phyloP scores from a whole-genome alignment of 768 basidiomycete genomes.

The Rubroboletus pulcherrimus region DNA sequence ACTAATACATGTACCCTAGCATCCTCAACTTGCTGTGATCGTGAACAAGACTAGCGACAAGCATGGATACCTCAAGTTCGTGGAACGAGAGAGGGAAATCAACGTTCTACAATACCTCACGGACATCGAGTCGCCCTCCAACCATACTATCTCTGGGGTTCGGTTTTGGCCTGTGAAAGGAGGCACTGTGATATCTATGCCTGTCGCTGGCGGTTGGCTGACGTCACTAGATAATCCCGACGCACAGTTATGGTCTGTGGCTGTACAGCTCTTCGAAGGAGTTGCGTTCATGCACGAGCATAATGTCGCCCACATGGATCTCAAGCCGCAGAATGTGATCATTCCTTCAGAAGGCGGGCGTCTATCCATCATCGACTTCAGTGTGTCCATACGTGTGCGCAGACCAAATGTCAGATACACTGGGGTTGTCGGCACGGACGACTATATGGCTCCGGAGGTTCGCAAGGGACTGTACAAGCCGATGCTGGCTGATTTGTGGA shows the following conservation, averaged over 20 bases:
- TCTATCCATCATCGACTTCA: background rate
- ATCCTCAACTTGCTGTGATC: slow-evolving; percentile 11
- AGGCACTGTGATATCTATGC: background rate
- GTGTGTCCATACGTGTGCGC: background rate
- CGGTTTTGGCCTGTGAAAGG: background rate
- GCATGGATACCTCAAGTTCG: slow-evolving; percentile 9
- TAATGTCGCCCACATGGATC: slow-evolving; percentile 13
- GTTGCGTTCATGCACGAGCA: slow-evolving; percentile 15
- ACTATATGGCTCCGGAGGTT: slow-evolving; percentile 1
- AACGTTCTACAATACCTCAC: slow-evolving; percentile 1
- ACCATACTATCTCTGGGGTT: background rate
- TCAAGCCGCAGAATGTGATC: slow-evolving; percentile 6
- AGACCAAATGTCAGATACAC: background rate
- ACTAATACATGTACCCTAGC: background rate
- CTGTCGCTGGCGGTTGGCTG: background rate
- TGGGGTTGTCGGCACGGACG: background rate
- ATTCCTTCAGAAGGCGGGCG: background rate
- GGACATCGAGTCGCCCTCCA: background rate
- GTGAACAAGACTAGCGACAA: background rate
- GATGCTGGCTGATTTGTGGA: background rate
- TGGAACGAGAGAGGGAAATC: background rate
- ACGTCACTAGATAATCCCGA: background rate
- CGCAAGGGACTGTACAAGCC: background rate
- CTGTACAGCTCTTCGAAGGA: background rate
- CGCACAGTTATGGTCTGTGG: background rate